phyloP scores from a whole-genome alignment of 768 basidiomycete genomes.

The Tulasnella sp. region DNA sequence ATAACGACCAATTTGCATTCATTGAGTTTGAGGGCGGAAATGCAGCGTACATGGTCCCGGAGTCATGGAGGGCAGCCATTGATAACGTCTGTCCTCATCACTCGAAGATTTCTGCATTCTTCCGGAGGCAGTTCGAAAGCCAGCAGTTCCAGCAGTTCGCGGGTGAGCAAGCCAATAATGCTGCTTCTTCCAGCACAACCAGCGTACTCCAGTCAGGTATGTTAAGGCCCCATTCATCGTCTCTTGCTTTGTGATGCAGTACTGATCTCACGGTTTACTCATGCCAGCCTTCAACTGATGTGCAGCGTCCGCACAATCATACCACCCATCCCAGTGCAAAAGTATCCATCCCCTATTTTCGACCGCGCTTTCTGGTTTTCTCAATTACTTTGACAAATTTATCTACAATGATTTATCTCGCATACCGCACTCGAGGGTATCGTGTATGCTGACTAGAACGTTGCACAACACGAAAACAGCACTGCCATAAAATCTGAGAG shows the following conservation, averaged over 20 bases:
- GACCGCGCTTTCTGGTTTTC: too few species aligned
- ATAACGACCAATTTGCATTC: background rate
- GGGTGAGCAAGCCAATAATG: background rate
- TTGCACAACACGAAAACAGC: too few species aligned
- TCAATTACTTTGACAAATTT: too few species aligned
- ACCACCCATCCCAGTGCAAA: too few species aligned
- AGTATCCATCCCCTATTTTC: too few species aligned
- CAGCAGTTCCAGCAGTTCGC: slow-evolving; percentile 9
- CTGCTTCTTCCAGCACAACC: background rate
- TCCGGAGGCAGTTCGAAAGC: background rate
- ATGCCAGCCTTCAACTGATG: background rate
- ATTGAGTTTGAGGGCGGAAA: slow-evolving; percentile 2
- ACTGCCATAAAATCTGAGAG: too few species aligned
- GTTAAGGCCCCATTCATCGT: background rate
- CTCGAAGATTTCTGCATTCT: slow-evolving; percentile 2
- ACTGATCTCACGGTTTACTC: background rate
- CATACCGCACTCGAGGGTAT: too few species aligned
- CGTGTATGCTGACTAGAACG: too few species aligned
- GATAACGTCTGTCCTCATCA: slow-evolving; percentile 3
- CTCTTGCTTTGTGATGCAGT: background rate
- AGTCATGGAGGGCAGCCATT: background rate
- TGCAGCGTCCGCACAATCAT: too few species aligned
- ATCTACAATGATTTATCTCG: too few species aligned
- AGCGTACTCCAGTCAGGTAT: background rate
- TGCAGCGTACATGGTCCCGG: background rate